Conservation (phyloP, 2,329 filamentous ascomycete species). For the Knufia petricola region DNA sequence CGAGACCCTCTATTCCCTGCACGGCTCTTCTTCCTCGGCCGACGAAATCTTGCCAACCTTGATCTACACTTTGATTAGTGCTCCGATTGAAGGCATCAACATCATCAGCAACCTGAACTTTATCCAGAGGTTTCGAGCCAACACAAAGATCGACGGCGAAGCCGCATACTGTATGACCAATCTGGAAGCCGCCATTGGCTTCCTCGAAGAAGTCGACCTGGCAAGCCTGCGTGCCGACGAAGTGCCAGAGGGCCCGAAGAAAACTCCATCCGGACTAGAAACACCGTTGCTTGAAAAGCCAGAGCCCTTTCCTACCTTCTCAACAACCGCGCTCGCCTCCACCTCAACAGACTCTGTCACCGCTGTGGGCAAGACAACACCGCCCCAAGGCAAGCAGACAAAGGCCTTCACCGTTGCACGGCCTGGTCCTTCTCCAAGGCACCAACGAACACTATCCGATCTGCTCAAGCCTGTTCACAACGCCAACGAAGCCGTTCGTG, state of each 20-base stretch:
- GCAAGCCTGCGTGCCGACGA: slow-evolving; percentile 79
- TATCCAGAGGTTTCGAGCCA: slow-evolving; percentile 81
- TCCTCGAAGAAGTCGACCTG: slow-evolving; percentile 89
- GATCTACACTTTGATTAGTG: slow-evolving; percentile 90
- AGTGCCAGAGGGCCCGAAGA: slow-evolving; percentile 56
- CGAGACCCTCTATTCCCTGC: slow-evolving; percentile 61
- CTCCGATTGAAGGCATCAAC: slow-evolving; percentile 73
- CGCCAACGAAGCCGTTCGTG: slow-evolving; percentile 75
- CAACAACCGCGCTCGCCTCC: slow-evolving; percentile 23
- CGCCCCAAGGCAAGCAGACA: slow-evolving; percentile 22
- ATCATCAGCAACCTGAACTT: slow-evolving; percentile 93
- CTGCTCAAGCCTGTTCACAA: slow-evolving; percentile 76
- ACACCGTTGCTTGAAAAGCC: slow-evolving; percentile 31
- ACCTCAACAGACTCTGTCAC: slow-evolving; percentile 22
- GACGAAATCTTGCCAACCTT: slow-evolving; percentile 95
- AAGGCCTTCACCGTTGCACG: slow-evolving; percentile 17
- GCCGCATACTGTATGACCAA: slow-evolving; percentile 95
- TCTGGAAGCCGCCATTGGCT: slow-evolving; percentile 86
- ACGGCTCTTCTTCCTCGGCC: slow-evolving; percentile 71
- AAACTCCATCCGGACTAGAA: slow-evolving; percentile 36
- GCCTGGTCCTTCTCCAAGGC: slow-evolving; percentile 34
- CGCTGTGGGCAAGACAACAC: slow-evolving; percentile 25
- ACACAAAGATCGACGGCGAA: slow-evolving; percentile 80
- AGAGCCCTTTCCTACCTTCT: slow-evolving; percentile 16
- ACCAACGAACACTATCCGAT: slow-evolving; percentile 71